phyloP scores from a whole-genome alignment of 2,329 filamentous ascomycete species.

The Lasiodiplodia theobromae region DNA sequence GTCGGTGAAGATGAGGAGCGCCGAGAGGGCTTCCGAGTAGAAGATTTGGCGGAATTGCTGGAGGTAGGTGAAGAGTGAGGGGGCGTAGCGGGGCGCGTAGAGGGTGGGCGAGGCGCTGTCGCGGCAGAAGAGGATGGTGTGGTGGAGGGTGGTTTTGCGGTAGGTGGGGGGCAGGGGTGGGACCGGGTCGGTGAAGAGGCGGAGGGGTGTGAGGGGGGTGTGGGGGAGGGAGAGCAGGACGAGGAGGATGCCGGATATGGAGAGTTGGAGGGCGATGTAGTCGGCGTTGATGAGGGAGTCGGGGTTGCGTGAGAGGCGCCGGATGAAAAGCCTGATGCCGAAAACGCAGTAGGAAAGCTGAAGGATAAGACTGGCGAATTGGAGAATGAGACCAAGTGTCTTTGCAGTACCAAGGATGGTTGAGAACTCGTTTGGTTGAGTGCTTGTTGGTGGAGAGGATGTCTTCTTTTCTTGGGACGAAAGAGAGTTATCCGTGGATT shows the following conservation, averaged over 20 bases:
- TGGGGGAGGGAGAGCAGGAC: background rate
- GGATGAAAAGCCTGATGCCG: background rate
- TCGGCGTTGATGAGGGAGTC: conserved; percentile 4
- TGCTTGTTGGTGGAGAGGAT: background rate
- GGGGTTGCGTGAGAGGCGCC: background rate
- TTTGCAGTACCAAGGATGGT: background rate
- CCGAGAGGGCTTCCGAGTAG: conserved; percentile 5
- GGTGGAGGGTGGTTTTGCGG: conserved; percentile 1
- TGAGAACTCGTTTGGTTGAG: background rate
- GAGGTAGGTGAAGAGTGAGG: conserved; percentile 6
- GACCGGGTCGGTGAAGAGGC: background rate
- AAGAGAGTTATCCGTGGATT: background rate
- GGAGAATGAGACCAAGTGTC: background rate
- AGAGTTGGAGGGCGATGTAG: conserved; percentile 3
- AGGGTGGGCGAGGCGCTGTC: background rate
- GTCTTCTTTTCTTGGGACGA: background rate
- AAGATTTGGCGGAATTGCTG: conserved; percentile 1
- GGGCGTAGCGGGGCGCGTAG: conserved; percentile 5
- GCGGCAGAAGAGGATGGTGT: conserved; percentile 7
- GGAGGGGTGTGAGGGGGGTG: background rate
- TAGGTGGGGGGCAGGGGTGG: background rate
- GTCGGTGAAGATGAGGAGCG: background rate
- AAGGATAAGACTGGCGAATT: background rate
- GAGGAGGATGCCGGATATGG: background rate
- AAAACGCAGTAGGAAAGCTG: background rate